Evolutionary conservation across 2,329 filamentous ascomycete genomes (phyloP).

Genomic region (Talaromyces sp.): DNA sequence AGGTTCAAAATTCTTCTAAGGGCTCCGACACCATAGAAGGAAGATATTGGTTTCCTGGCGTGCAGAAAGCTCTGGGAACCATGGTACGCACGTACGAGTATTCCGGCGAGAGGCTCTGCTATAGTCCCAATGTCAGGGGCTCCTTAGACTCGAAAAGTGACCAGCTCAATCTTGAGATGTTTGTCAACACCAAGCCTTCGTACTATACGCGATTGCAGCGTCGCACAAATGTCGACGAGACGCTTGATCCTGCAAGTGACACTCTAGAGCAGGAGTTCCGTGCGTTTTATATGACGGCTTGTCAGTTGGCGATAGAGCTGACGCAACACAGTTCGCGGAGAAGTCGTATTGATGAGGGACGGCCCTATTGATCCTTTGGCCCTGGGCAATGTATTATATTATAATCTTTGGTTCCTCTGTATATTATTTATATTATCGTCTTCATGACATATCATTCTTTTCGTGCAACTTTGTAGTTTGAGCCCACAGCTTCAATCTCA

Average conservation of each 20-base stretch:
- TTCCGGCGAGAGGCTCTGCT: conserved; percentile 33
- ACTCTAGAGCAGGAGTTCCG: conserved; percentile 29
- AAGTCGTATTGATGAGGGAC: neutral
- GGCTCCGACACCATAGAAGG: conserved; percentile 23
- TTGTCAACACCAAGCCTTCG: conserved; percentile 22
- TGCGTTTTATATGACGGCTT: conserved; percentile 39
- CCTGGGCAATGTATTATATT: conserved; percentile 6
- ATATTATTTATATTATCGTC: conserved; percentile 16
- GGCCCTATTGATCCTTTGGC: neutral
- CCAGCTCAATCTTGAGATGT: conserved; percentile 35
- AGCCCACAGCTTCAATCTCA: neutral
- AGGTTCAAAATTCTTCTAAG: neutral
- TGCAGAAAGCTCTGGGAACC: conserved; percentile 32
- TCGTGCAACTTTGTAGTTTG: neutral
- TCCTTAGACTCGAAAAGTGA: conserved; percentile 33
- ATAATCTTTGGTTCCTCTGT: conserved; percentile 19
- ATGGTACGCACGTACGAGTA: conserved; percentile 35
- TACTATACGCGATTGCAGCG: neutral
- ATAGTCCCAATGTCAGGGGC: conserved; percentile 34
- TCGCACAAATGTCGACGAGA: conserved; percentile 17
- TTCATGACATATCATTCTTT: neutral
- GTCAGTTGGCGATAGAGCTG: conserved; percentile 40
- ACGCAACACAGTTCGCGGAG: conserved; percentile 24
- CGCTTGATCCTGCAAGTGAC: conserved; percentile 21
- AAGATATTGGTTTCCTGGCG: conserved; percentile 38